These are phyloP conservation scores for Paraleonurus japonicus DNA, from an alignment of 257 asterid genomes.

Conservation along the genomic window DNA sequence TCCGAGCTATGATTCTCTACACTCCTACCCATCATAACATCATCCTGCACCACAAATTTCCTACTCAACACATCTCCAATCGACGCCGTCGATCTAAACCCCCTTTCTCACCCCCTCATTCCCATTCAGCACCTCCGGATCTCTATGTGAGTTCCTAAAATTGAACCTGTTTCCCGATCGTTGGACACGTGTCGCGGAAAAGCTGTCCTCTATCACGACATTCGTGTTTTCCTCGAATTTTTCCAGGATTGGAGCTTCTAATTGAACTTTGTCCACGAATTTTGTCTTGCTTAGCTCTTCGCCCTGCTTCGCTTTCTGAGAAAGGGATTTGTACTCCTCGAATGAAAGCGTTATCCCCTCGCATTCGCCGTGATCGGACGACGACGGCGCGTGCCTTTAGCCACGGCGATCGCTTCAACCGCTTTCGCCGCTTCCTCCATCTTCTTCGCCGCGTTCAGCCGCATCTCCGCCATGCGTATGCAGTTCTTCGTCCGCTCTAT, in stretches of 20 bases:
- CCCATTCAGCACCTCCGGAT: slow-evolving; percentile 30
- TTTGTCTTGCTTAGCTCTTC: slow-evolving; percentile 66
- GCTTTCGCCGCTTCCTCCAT: slow-evolving; percentile 96
- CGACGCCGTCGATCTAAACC: slow-evolving; percentile 54
- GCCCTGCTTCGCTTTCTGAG: slow-evolving; percentile 44
- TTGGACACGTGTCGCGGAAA: neutral
- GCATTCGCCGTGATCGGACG: neutral
- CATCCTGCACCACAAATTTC: slow-evolving; percentile 54
- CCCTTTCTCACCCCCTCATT: slow-evolving; percentile 26
- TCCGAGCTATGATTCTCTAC: slow-evolving; percentile 42
- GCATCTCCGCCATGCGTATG: slow-evolving; percentile 89
- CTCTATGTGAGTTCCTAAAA: slow-evolving; percentile 49
- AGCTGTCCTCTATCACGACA: slow-evolving; percentile 14
- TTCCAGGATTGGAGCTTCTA: slow-evolving; percentile 46
- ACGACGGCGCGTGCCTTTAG: slow-evolving; percentile 28
- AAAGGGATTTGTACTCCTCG: slow-evolving; percentile 64
- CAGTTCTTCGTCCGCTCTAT: slow-evolving; percentile 77
- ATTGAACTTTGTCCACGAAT: slow-evolving; percentile 44
- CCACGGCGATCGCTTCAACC: slow-evolving; percentile 67
- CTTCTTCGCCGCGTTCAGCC: slow-evolving; percentile 82
- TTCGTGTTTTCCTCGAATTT: slow-evolving; percentile 43
- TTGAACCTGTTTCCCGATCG: slow-evolving; percentile 34
- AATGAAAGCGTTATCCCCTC: slow-evolving; percentile 63
- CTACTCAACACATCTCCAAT: slow-evolving; percentile 57
- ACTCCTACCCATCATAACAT: slow-evolving; percentile 42